Conservation (phyloP, 1,284 basidiomycete genomes). For the Paramarasmius palmivorus region DNA sequence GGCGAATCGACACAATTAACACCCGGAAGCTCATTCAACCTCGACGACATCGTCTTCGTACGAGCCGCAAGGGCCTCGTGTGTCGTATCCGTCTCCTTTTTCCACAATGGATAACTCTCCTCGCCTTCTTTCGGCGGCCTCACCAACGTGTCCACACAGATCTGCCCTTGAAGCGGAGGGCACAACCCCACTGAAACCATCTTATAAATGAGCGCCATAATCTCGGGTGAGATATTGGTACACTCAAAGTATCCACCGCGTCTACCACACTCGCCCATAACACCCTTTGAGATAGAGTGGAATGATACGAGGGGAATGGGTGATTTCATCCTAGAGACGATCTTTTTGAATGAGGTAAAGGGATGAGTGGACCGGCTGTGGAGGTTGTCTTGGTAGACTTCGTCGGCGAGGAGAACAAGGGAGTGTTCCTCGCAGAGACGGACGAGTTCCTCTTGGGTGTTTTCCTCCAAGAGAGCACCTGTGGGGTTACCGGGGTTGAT, state of each 20-base stretch:
- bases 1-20: slow-evolving; percentile 87
- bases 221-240: slow-evolving; percentile 74
- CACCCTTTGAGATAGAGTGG: slow-evolving; percentile 95
- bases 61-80: slow-evolving; percentile 75
- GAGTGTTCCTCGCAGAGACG: slow-evolving; percentile 80
- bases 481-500: slow-evolving; percentile 98
- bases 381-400: slow-evolving; percentile 94
- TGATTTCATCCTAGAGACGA: slow-evolving; percentile 64
- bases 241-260: slow-evolving; percentile 94
- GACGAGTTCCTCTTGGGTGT: slow-evolving; percentile 76
- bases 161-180: slow-evolving; percentile 86
- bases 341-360: slow-evolving; percentile 92
- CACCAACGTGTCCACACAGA: slow-evolving; percentile 91
- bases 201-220: slow-evolving; percentile 90
- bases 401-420: slow-evolving; percentile 91
- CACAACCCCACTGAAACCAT: slow-evolving; percentile 90
- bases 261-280: slow-evolving; percentile 91
- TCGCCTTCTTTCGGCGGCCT: slow-evolving; percentile 79
- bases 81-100: slow-evolving; percentile 79
- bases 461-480: slow-evolving; percentile 74
- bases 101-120: slow-evolving; percentile 77
- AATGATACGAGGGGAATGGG: slow-evolving; percentile 85
- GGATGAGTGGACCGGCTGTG: slow-evolving; percentile 68
- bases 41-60: slow-evolving; percentile 70
- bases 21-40: slow-evolving; percentile 77